Evolutionary conservation across 345 rosid genomes (phyloP).

Genomic region (Linum lewisii): DNA sequence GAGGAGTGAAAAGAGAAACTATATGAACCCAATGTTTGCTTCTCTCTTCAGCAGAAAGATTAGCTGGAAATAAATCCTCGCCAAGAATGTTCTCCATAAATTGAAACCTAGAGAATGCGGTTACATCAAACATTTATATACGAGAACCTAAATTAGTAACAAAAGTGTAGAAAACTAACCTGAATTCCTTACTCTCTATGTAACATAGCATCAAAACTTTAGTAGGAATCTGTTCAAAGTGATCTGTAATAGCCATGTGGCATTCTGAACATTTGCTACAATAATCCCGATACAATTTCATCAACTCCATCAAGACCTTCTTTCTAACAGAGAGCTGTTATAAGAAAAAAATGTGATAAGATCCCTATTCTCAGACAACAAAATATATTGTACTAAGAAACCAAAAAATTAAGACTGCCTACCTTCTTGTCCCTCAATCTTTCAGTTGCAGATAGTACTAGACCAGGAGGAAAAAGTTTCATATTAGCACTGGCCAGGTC

Average conservation of each 20-base stretch:
- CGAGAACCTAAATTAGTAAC: slow-evolving; percentile 1
- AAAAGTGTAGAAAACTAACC: slow-evolving; percentile 32
- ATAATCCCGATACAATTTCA: slow-evolving; percentile 71
- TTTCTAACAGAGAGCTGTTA: slow-evolving; percentile 75
- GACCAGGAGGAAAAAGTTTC: slow-evolving; percentile 36
- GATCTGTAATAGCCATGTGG: slow-evolving; percentile 37
- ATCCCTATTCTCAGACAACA: background rate
- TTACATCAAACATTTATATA: background rate
- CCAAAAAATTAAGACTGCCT: slow-evolving; percentile 7
- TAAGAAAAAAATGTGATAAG: background rate
- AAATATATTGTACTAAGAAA: slow-evolving; percentile 1
- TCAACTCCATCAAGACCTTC: slow-evolving; percentile 66
- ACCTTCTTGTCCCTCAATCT: slow-evolving; percentile 98
- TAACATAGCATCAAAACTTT: slow-evolving; percentile 71
- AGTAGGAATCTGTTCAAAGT: slow-evolving; percentile 81
- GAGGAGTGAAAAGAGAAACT: slow-evolving; percentile 55
- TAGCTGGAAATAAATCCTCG: slow-evolving; percentile 59
- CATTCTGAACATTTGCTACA: slow-evolving; percentile 69
- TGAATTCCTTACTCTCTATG: slow-evolving; percentile 67
- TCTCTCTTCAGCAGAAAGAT: slow-evolving; percentile 53
- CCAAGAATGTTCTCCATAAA: slow-evolving; percentile 62
- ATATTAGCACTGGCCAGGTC: slow-evolving; percentile 58
- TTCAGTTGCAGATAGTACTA: slow-evolving; percentile 57
- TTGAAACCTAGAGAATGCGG: slow-evolving; percentile 46
- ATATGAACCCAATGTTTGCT: slow-evolving; percentile 71